Evolutionary conservation across 1,139 yeast genomes (phyloP).

Genomic region (Meyerozyma sp.): DNA sequence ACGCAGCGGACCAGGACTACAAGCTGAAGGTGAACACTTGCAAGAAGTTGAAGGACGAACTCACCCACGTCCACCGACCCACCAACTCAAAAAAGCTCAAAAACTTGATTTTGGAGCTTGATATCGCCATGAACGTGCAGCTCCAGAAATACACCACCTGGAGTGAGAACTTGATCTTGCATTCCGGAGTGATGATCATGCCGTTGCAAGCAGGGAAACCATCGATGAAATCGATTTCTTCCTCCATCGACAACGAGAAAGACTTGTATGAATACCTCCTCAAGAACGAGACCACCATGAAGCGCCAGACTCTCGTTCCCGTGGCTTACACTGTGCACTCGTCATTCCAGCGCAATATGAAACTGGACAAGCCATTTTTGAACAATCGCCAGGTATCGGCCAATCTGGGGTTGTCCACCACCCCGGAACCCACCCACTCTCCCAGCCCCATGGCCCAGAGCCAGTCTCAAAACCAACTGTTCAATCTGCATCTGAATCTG

Average conservation of each 20-base stretch:
- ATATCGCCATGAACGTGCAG: constrained; percentile 83
- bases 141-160: constrained; percentile 85
- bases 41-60: constrained; percentile 68
- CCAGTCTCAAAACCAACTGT: constrained; percentile 4
- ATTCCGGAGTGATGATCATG: constrained; percentile 75
- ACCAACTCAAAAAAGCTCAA: constrained; percentile 66
- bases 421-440: background rate
- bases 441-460: constrained; percentile 2
- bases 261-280: constrained; percentile 70
- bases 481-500: constrained; percentile 2
- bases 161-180: constrained; percentile 76
- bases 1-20: constrained; percentile 80
- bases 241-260: constrained; percentile 74
- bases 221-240: constrained; percentile 72
- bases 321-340: constrained; percentile 80
- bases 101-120: constrained; percentile 77
- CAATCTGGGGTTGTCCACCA: constrained; percentile 1
- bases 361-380: constrained; percentile 34
- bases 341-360: constrained; percentile 37
- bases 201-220: constrained; percentile 53
- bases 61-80: constrained; percentile 72
- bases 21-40: constrained; percentile 70
- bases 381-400: constrained; percentile 13
- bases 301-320: constrained; percentile 40
- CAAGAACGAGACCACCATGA: constrained; percentile 37